Base-by-base conservation (phyloP, 352 stramenopile species). In the Halophytophthora polymorphica region DNA sequence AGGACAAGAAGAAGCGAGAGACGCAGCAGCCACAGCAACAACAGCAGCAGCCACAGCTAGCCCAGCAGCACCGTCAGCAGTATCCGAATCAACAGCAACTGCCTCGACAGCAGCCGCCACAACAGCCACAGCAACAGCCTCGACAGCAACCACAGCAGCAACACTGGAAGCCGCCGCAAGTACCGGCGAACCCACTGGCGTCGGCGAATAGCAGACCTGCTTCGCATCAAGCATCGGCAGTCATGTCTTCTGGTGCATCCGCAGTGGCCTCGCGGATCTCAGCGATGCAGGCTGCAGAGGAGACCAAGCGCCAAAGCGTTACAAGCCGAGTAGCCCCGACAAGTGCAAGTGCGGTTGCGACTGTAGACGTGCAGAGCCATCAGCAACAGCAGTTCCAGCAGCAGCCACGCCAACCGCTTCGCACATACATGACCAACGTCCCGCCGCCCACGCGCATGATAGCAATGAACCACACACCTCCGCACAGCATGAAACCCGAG, bases 371-470 rank as follows among this genome's bases (percentile, higher is more conserved):
- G 6, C 59, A 61, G 11, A 56, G 45, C 25, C 55, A 41, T 17
- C 50, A 31, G 15, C 45, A 23, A 19, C 45, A 21, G 50, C 47
- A 46, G 36, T 40, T n/a, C 38, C 61, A 59, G 18, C 56, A 68
- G 17, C 57, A 50, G 10, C 14, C 18, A 1, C 42, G 22, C 0
- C 63, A 40, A 7, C 72, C 49, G 17, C 50, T 61, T 45, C 50
- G 44, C 47, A 19, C 34, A 13, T 67, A 50, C 36, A 21, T 42
- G 3, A 65, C 50, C 6, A 66, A 86, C 47, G 72, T 64, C 6
- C 74, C 77, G 2, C 77, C 79, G 3, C 73, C 73, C 6, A 73
- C 71, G 11, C 71, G 71, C 5, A 71, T 79, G 59, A 61, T 64
- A 46, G 10, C 40, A 15, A 56, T 40, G 3, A 71, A 57, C 12